Evolutionary conservation across 1,139 yeast species (phyloP).

Genomic region (Magnusiomyces suaveolens): DNA sequence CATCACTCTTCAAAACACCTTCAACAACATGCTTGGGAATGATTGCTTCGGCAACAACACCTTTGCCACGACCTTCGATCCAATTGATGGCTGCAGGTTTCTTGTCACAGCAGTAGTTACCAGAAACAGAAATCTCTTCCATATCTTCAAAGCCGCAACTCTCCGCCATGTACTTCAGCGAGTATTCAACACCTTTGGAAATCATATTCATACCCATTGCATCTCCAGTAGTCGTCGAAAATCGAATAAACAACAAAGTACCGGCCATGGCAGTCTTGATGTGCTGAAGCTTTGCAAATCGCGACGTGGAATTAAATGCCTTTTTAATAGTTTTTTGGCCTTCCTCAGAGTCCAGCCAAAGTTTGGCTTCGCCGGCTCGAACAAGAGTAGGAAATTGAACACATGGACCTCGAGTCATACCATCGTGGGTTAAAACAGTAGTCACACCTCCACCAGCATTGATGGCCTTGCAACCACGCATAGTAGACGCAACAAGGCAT

Average conservation of each 20-base stretch:
- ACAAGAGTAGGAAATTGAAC: slow-evolving; percentile 71
- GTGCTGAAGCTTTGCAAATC: slow-evolving; percentile 90
- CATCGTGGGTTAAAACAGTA: slow-evolving; percentile 88
- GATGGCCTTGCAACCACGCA: slow-evolving; percentile 98
- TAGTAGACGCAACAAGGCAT: slow-evolving; percentile 92
- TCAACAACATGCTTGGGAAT: slow-evolving; percentile 73
- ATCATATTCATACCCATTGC: slow-evolving; percentile 99
- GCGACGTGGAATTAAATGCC: slow-evolving; percentile 92
- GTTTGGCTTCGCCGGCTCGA: slow-evolving; percentile 90
- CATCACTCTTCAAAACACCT: slow-evolving; percentile 81
- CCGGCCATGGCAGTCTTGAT: slow-evolving; percentile 96
- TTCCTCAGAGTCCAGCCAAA: slow-evolving; percentile 93
- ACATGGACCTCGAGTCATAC: slow-evolving; percentile 99
- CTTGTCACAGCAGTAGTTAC: slow-evolving; percentile 95
- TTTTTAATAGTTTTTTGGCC: slow-evolving; percentile 75
- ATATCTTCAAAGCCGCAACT: slow-evolving; percentile 90
- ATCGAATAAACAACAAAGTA: slow-evolving; percentile 73
- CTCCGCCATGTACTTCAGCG: slow-evolving; percentile 75
- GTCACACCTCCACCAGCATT: slow-evolving; percentile 94
- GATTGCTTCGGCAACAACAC: slow-evolving; percentile 94
- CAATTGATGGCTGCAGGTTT: slow-evolving; percentile 97
- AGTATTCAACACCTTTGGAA: slow-evolving; percentile 90
- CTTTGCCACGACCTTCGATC: slow-evolving; percentile 98
- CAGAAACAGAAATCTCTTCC: slow-evolving; percentile 87
- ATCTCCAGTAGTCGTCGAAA: slow-evolving; percentile 96